phyloP scores from a whole-genome alignment of 805 yeast genomes.

The Komagataella pastoris region DNA sequence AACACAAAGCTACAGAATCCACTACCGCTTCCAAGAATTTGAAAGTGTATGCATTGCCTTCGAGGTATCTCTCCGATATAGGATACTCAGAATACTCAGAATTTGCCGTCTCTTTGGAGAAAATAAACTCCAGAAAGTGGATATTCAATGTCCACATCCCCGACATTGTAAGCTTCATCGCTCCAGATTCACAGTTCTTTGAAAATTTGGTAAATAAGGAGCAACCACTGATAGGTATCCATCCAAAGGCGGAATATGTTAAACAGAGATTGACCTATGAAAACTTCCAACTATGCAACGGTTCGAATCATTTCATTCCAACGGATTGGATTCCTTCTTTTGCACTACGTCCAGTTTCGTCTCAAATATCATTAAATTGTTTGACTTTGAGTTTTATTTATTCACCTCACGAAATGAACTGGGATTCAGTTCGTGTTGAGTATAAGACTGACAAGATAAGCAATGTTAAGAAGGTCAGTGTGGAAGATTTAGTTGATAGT shows the following conservation, averaged over 20 bases:
- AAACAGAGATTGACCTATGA: background rate
- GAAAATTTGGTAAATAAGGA: background rate
- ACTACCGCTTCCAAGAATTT: background rate
- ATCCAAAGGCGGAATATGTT: background rate
- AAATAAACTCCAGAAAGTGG: background rate
- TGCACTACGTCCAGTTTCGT: background rate
- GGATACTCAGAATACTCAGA: background rate
- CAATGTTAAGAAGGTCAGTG: background rate
- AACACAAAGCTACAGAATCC: background rate
- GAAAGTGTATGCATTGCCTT: background rate
- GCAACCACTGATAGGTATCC: background rate
- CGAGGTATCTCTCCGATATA: background rate
- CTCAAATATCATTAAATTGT: background rate
- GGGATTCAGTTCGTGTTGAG: background rate
- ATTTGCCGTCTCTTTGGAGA: slow-evolving; percentile 1
- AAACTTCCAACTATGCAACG: background rate
- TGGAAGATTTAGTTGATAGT: background rate
- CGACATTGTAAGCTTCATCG: slow-evolving; percentile 1
- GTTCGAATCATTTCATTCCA: background rate
- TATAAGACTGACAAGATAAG: background rate
- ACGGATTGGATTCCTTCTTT: background rate
- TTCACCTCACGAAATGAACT: background rate
- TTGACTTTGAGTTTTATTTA: background rate
- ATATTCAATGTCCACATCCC: slow-evolving; percentile 2
- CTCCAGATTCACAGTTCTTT: background rate